Conservation (phyloP, 257 asterid genomes). For the Fraxinus anomala region DNA sequence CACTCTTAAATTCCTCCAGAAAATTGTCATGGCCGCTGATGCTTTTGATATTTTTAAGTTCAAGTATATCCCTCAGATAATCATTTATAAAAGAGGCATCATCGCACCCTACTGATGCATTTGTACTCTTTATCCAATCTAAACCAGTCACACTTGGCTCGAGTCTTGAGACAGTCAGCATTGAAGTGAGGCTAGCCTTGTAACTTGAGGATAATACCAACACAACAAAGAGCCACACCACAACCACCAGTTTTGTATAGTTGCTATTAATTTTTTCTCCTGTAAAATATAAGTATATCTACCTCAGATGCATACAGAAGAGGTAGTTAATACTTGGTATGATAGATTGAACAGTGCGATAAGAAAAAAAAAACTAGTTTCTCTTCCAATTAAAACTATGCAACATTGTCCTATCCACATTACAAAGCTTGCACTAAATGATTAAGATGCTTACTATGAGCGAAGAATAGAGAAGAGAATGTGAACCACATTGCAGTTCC, state of each 20-base stretch:
- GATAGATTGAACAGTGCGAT: background rate
- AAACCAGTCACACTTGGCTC: constrained; percentile 35
- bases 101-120: constrained; percentile 38
- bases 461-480: constrained; percentile 41
- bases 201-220: constrained; percentile 39
- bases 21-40: constrained; percentile 19
- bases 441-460: constrained; percentile 37
- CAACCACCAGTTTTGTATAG: constrained; percentile 32
- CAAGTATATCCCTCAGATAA: constrained; percentile 33
- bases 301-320: background rate
- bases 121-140: constrained; percentile 32
- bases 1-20: constrained; percentile 25
- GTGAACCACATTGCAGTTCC: constrained; percentile 47
- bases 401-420: too few species aligned
- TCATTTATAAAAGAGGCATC: constrained; percentile 34
- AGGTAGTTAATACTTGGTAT: background rate
- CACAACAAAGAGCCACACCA: constrained; percentile 41
- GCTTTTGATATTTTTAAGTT: constrained; percentile 28
- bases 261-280: constrained; percentile 33
- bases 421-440: background rate
- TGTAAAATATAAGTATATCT: constrained; percentile 8
- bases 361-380: background rate
- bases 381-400: background rate
- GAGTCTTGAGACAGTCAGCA: constrained; percentile 38
- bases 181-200: constrained; percentile 41